Conservation (phyloP, 139 green algal genomes). For the Micractinium conductrix region DNA sequence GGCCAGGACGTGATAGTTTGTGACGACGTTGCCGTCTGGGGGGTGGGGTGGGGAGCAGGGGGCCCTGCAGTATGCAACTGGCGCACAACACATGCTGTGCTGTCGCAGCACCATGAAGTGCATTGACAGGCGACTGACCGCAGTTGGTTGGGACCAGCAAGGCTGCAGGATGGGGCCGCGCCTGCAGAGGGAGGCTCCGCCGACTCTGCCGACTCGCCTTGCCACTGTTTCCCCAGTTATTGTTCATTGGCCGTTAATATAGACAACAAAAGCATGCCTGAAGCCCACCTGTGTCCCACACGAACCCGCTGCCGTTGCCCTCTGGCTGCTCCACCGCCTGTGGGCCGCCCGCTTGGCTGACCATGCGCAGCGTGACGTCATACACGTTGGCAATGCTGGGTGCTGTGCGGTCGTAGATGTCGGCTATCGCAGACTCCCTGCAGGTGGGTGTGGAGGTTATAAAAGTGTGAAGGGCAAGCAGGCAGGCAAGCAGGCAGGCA, state of each 20-base stretch:
- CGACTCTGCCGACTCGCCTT: no score
- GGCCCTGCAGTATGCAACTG: no score
- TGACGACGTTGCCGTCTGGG: constrained; percentile 78
- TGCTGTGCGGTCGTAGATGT: constrained; percentile 59
- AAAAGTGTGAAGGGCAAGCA: not conserved
- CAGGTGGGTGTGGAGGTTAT: not conserved
- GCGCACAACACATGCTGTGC: no score
- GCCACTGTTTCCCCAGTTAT: no score
- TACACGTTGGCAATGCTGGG: constrained; percentile 64
- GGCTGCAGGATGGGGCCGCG: no score
- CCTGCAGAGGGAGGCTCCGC: no score
- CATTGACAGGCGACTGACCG: no score
- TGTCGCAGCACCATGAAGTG: no score
- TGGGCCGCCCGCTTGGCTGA: not conserved
- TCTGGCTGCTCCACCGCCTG: constrained; percentile 64
- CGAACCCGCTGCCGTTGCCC: constrained; percentile 83
- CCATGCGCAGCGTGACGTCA: constrained; percentile 62
- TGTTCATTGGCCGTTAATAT: no score
- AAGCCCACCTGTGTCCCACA: constrained; percentile 68
- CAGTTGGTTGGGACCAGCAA: no score
- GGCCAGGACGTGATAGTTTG: constrained; percentile 68
- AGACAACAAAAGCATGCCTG: no score
- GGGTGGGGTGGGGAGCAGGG: no score
- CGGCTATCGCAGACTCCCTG: constrained; percentile 68
- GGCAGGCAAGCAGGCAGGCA: not conserved